Evolutionary conservation across 768 basidiomycete species (phyloP), one percentile per base, ranked within the genome.

Genomic region (Fistulinella prunicolor): DNA sequence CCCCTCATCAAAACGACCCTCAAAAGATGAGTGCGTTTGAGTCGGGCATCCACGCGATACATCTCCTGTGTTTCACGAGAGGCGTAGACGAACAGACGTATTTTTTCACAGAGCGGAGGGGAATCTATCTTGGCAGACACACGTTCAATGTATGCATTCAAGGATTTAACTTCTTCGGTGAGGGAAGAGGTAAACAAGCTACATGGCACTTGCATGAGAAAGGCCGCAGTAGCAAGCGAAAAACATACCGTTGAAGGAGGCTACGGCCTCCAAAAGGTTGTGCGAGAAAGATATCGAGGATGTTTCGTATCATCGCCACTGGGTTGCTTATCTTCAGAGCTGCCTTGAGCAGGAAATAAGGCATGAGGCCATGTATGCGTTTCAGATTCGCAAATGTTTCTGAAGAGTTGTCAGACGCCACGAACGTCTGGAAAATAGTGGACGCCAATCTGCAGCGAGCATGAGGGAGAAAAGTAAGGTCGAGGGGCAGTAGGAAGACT

Each of bases 111-210:
- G 58, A 98, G 75, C 17, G 86, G 68, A 1, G 86, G 83, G 61
- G 96, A 92, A 46, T 92, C 90, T 26, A 99, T 80, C 67, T 94
- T 95, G 49, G 85, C 83, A 59, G 85, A 82, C 35, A 99, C 90
- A 17, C 82, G 78, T 51, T 86, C 85, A 36, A 97, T 92, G 55
- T 97, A 92, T 42, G 87, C 89, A 66, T 88, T 82, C 23, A 99
- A 70, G 1, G 77, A 76, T 51, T 83, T 85, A 35, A 89, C 89
- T 67, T 98, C 96, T 66, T 97, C 96, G 5, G 82, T 79, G 41
- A 99, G 69, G 1, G 90, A 92, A 55, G 88, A 87, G 1, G 92
- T 93, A 71, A 97, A 99, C 93, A 99, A 96, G 39, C 94, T 94
- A 57, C 28, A 24, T 12, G 24, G 26, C 1, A 47, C 40, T 37